phyloP scores from a whole-genome alignment of 1,284 basidiomycete genomes.

The Ceratobasidium sp. region DNA sequence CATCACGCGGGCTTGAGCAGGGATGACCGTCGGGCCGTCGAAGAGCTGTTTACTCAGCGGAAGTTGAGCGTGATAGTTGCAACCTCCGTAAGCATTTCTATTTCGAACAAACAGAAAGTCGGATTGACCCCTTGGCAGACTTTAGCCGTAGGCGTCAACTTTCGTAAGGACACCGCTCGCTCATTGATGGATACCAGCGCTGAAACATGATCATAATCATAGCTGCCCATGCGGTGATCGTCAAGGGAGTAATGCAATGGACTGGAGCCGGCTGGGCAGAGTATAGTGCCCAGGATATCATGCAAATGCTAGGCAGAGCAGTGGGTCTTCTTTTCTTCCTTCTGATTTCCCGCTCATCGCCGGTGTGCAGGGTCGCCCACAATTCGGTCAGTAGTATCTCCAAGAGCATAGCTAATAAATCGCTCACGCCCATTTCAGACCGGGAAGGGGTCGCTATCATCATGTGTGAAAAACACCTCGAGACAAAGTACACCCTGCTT shows the following conservation, averaged over 20 bases:
- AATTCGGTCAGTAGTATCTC: slow-evolving; percentile 68
- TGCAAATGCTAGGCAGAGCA: slow-evolving; percentile 86
- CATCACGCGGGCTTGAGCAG: slow-evolving; percentile 85
- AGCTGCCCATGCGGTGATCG: slow-evolving; percentile 82
- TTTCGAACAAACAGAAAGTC: not conserved
- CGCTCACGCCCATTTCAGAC: slow-evolving; percentile 57
- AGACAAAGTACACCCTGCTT: slow-evolving; percentile 71
- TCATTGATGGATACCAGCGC: not conserved
- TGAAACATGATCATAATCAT: not conserved
- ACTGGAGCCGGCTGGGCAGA: slow-evolving; percentile 61
- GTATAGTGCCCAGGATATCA: slow-evolving; percentile 81
- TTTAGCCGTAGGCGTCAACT: slow-evolving; percentile 85
- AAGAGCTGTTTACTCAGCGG: slow-evolving; percentile 72
- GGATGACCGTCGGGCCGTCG: slow-evolving; percentile 72
- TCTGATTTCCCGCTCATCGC: slow-evolving; percentile 44
- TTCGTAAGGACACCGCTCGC: slow-evolving; percentile 62
- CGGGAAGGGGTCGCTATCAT: slow-evolving; percentile 79
- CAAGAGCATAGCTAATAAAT: slow-evolving; percentile 44
- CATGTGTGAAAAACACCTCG: slow-evolving; percentile 75
- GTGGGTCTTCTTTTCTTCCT: slow-evolving; percentile 56
- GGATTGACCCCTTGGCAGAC: slow-evolving; percentile 59
- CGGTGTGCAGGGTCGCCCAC: slow-evolving; percentile 82
- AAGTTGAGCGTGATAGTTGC: slow-evolving; percentile 71
- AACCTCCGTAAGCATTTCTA: slow-evolving; percentile 64
- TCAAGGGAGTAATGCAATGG: slow-evolving; percentile 79